These are phyloP conservation scores for Metschnikowia orientalis DNA, from an alignment of 805 yeast species.

Conservation along the genomic window DNA sequence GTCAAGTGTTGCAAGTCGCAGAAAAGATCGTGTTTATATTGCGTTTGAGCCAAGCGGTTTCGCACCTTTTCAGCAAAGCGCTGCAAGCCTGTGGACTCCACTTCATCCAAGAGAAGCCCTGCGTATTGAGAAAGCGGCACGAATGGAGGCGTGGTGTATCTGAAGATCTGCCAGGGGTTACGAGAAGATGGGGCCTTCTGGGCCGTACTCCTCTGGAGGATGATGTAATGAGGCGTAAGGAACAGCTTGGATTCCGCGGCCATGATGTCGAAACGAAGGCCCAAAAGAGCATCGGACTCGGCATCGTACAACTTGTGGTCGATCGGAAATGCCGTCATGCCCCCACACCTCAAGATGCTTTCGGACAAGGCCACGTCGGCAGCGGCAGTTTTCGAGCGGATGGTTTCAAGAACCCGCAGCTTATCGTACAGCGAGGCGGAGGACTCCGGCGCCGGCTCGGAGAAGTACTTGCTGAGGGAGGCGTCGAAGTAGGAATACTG, in stretches of 20 bases:
- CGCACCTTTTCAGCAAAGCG: slow-evolving; percentile 24
- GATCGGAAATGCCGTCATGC: slow-evolving; percentile 50
- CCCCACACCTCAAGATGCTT: slow-evolving; percentile 45
- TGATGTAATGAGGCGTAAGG: slow-evolving; percentile 45
- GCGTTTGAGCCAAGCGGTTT: slow-evolving; percentile 21
- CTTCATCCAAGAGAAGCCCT: slow-evolving; percentile 9
- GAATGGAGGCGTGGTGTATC: slow-evolving; percentile 35
- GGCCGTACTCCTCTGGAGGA: slow-evolving; percentile 24
- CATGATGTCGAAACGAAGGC: slow-evolving; percentile 48
- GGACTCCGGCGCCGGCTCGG: neutral
- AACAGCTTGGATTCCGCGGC: slow-evolving; percentile 22
- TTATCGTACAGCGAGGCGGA: neutral
- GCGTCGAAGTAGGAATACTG: slow-evolving; percentile 17
- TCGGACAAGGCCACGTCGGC: slow-evolving; percentile 30
- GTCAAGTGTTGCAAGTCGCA: slow-evolving; percentile 12
- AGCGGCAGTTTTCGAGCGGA: slow-evolving; percentile 11
- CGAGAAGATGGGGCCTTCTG: neutral
- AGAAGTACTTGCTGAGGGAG: slow-evolving; percentile 15
- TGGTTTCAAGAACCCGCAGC: slow-evolving; percentile 9
- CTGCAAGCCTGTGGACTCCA: slow-evolving; percentile 17
- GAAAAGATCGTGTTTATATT: slow-evolving; percentile 31
- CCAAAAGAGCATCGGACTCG: slow-evolving; percentile 32
- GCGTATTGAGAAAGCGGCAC: slow-evolving; percentile 23
- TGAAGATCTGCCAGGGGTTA: slow-evolving; percentile 27
- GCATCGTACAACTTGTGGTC: slow-evolving; percentile 30